These are phyloP conservation scores for Metschnikowia shivogae DNA, from an alignment of 805 yeast species.

Conservation along the genomic window DNA sequence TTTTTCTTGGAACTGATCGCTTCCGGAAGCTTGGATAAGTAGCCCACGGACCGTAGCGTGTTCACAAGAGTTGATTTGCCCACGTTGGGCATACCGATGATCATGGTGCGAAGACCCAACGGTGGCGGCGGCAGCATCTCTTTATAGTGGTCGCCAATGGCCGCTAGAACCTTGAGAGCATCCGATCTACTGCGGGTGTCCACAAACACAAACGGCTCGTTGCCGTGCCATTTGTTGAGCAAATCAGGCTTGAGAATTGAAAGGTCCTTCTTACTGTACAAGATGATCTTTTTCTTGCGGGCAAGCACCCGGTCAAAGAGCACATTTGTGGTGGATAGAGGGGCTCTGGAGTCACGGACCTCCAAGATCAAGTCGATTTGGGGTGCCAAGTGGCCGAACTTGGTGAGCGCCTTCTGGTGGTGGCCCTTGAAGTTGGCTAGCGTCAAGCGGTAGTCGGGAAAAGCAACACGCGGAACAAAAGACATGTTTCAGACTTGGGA, in stretches of 20 bases:
- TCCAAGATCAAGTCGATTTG: slow-evolving; percentile 81
- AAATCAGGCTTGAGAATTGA: slow-evolving; percentile 40
- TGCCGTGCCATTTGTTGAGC: slow-evolving; percentile 32
- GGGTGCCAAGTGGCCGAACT: slow-evolving; percentile 64
- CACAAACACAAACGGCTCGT: slow-evolving; percentile 43
- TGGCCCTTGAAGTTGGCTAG: slow-evolving; percentile 87
- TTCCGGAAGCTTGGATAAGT: slow-evolving; percentile 18
- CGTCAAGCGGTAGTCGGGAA: slow-evolving; percentile 68
- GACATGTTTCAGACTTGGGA: slow-evolving; percentile 18
- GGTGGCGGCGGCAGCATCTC: slow-evolving; percentile 70
- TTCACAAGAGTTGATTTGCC: slow-evolving; percentile 91
- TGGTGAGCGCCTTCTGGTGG: slow-evolving; percentile 72
- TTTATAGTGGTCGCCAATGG: slow-evolving; percentile 43
- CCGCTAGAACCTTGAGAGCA: slow-evolving; percentile 46
- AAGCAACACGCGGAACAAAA: slow-evolving; percentile 66
- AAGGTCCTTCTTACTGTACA: slow-evolving; percentile 76
- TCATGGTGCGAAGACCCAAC: slow-evolving; percentile 68
- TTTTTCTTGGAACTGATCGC: slow-evolving; percentile 34
- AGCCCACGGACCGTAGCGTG: slow-evolving; percentile 50
- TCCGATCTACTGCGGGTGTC: slow-evolving; percentile 54
- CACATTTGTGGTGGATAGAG: slow-evolving; percentile 75
- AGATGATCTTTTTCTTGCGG: slow-evolving; percentile 51
- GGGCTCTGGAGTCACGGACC: slow-evolving; percentile 86
- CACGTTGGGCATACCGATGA: slow-evolving; percentile 96
- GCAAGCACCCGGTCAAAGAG: slow-evolving; percentile 66